Evolutionary conservation across 768 basidiomycete genomes (phyloP).

Genomic region (Daedaleopsis sinensis): DNA sequence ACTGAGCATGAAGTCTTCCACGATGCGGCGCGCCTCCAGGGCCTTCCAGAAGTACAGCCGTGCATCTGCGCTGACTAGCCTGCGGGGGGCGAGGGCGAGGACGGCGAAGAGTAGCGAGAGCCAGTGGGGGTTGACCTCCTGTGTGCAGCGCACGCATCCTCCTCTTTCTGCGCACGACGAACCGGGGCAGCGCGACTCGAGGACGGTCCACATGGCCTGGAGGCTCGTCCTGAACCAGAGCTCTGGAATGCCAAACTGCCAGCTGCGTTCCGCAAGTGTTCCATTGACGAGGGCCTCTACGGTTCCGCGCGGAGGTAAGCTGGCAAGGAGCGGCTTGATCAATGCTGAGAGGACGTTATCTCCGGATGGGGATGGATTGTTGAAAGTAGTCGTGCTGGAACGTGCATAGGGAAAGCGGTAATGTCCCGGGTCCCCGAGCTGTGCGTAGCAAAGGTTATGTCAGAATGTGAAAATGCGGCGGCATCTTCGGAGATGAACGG

Average conservation of each 20-base stretch:
- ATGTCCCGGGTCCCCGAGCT: constrained; percentile 40
- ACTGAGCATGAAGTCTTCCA: constrained; percentile 42
- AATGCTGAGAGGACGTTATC: constrained; percentile 38
- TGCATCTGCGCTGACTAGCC: constrained; percentile 17
- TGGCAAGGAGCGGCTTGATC: constrained; percentile 36
- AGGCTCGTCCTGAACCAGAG: constrained; percentile 48
- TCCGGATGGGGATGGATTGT: constrained; percentile 12
- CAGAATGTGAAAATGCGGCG: not conserved
- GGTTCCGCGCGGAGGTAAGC: constrained; percentile 22
- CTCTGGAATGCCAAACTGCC: constrained; percentile 54
- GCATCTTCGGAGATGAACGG: too few species aligned
- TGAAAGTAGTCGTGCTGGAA: constrained; percentile 30
- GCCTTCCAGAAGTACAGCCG: constrained; percentile 44
- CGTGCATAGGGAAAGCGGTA: constrained; percentile 43
- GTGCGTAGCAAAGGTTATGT: constrained; percentile 12
- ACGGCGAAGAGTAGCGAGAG: constrained; percentile 52
- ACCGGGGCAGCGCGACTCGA: constrained; percentile 32
- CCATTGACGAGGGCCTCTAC: constrained; percentile 24
- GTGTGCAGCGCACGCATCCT: constrained; percentile 25
- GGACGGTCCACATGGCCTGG: constrained; percentile 48
- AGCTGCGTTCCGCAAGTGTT: constrained; percentile 51
- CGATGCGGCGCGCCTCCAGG: constrained; percentile 47
- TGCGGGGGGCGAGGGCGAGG: constrained; percentile 43
- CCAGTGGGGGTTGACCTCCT: constrained; percentile 54
- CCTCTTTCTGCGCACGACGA: constrained; percentile 28